Conservation (phyloP, 805 yeast genomes). For the Cyberlindnera maritima region DNA sequence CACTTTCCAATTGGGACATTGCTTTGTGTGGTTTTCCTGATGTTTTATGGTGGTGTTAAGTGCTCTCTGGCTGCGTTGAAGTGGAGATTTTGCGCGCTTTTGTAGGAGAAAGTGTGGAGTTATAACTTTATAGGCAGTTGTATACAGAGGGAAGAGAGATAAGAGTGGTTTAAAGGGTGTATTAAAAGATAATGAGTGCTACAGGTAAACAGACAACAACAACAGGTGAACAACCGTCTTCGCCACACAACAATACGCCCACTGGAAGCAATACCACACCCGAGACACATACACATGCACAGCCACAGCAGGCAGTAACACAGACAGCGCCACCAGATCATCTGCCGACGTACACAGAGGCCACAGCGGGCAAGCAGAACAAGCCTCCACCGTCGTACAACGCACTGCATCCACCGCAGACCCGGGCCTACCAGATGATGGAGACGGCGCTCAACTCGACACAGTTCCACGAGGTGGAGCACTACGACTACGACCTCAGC, state of each 20-base stretch:
- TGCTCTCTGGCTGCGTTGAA: not conserved
- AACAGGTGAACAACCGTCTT: not conserved
- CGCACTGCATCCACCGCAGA: not conserved
- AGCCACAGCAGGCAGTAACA: not conserved
- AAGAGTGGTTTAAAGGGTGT: too few relatives aligned
- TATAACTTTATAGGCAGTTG: too few relatives aligned
- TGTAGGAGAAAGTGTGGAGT: too few relatives aligned
- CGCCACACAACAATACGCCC: not conserved
- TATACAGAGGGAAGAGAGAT: too few relatives aligned
- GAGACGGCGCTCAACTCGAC: conserved; percentile 15
- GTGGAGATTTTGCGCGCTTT: not conserved
- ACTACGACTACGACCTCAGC: conserved; percentile 19
- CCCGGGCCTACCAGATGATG: conserved; percentile 11
- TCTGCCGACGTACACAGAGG: not conserved
- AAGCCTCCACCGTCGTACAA: not conserved
- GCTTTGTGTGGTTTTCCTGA: not conserved
- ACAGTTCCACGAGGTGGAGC: conserved; percentile 17
- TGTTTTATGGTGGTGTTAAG: not conserved
- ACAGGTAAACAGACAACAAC: not conserved
- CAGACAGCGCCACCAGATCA: not conserved
- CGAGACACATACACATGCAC: too few relatives aligned
- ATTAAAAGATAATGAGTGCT: too few relatives aligned
- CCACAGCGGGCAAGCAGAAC: not conserved
- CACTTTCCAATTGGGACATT: conserved; percentile 12
- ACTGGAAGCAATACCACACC: not conserved